A percentile compares a stretch with the other conserved stretches of the same genome.
phyloP scores from a whole-genome alignment of 306 rosid species.

The Prunus mira region DNA sequence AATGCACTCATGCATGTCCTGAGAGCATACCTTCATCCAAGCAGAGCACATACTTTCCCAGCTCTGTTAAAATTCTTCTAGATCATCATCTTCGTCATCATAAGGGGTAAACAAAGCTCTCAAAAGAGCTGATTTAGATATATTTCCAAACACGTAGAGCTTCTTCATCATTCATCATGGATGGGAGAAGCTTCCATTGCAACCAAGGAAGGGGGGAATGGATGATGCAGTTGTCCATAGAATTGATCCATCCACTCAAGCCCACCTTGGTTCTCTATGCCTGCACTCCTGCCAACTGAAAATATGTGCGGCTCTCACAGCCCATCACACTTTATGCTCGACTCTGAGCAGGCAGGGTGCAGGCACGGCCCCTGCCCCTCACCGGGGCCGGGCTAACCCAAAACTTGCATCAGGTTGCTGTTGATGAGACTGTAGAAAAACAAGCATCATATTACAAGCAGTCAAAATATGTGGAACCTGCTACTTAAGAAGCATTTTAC shows the following conservation, averaged over 20 bases:
- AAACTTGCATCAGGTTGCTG: conserved; percentile 85
- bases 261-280: conserved; percentile 80
- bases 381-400: conserved; percentile 99
- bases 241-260: conserved; percentile 36
- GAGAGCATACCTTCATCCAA: conserved; percentile 56
- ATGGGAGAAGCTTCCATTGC: conserved; percentile 49
- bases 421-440: conserved; percentile 77
- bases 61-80: conserved; percentile 36
- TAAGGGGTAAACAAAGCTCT: conserved; percentile 22
- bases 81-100: conserved; percentile 33
- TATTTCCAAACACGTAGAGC: conserved; percentile 23
- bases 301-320: conserved; percentile 27
- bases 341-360: conserved; percentile 63
- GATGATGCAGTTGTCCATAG: conserved; percentile 14
- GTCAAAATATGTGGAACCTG: not conserved
- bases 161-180: conserved; percentile 39
- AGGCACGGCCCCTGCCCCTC: conserved; percentile 99
- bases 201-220: conserved; percentile 65
- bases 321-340: conserved; percentile 30
- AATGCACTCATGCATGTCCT: not conserved
- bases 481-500: not conserved
- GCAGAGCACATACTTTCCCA: conserved; percentile 41
- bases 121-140: conserved; percentile 11
- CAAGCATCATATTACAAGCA: conserved; percentile 3
- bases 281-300: conserved; percentile 80